These are phyloP conservation scores for Zygotorulaspora danielsina DNA, from an alignment of 805 yeast genomes.

Conservation along the genomic window DNA sequence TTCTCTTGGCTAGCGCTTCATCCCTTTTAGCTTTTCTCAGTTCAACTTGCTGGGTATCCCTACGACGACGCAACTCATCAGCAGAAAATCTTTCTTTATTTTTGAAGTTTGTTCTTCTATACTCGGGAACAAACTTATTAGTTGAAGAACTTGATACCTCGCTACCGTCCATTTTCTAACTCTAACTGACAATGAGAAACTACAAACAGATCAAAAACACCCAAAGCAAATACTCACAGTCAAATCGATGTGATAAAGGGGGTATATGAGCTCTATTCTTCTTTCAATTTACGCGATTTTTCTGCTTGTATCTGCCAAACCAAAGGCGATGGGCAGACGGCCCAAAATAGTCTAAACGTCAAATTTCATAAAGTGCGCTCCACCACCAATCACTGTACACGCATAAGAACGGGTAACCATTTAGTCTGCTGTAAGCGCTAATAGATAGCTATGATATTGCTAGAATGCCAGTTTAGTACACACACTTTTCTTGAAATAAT, in stretches of 20 bases:
- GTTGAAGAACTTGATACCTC: conserved; percentile 48
- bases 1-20: conserved; percentile 88
- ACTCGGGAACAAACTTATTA: conserved; percentile 88
- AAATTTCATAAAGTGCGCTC: conserved; percentile 1
- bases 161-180: conserved; percentile 53
- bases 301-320: no score
- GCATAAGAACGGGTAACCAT: background rate
- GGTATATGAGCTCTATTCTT: background rate
- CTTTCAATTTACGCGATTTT: no score
- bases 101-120: conserved; percentile 93
- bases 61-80: conserved; percentile 95
- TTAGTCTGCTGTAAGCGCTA: no score
- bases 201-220: background rate
- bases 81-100: conserved; percentile 90
- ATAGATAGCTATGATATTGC: no score
- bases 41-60: conserved; percentile 96
- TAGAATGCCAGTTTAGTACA: no score
- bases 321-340: conserved; percentile 1
- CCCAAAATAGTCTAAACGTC: background rate
- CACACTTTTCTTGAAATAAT: background rate
- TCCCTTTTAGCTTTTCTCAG: conserved; percentile 95
- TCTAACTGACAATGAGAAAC: background rate
- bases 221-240: background rate
- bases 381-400: background rate
- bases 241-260: background rate